A percentile compares a stretch with the other conserved stretches of the same genome.
These are phyloP conservation scores for Rosa persica DNA, from an alignment of 306 rosid genomes.

Conservation along the genomic window DNA sequence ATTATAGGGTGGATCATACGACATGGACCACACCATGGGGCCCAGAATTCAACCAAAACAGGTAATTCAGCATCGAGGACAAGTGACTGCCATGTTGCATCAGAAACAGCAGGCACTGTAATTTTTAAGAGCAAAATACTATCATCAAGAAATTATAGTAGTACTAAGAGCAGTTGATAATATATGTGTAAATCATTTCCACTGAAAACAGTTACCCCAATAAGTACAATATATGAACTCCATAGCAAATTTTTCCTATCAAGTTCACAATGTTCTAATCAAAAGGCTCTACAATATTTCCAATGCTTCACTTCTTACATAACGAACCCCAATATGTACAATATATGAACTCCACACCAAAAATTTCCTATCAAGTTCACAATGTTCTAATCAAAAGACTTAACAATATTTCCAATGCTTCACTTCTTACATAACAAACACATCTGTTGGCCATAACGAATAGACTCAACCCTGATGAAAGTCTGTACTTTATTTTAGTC, in stretches of 20 bases:
- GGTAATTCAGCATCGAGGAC: slow-evolving; percentile 59
- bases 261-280: background rate
- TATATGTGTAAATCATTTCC: background rate
- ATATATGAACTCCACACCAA: background rate
- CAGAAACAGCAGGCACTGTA: slow-evolving; percentile 63
- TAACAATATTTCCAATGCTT: background rate
- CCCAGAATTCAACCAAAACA: slow-evolving; percentile 96
- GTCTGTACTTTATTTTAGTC: background rate
- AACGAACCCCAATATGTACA: background rate
- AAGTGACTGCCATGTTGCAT: slow-evolving; percentile 64
- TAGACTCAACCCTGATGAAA: background rate
- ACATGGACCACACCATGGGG: slow-evolving; percentile 99
- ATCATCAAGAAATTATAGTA: background rate
- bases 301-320: background rate
- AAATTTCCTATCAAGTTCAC: background rate
- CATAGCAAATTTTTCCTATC: background rate
- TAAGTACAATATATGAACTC: background rate
- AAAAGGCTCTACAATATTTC: background rate
- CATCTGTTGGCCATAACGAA: background rate
- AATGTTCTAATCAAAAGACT: background rate
- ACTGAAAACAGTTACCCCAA: background rate
- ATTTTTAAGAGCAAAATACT: slow-evolving; percentile 20
- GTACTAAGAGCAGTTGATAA: background rate
- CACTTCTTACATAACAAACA: background rate
- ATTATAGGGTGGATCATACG: slow-evolving; percentile 93